Conservation (phyloP, 352 stramenopile species). For the Phytophthora sp. region DNA sequence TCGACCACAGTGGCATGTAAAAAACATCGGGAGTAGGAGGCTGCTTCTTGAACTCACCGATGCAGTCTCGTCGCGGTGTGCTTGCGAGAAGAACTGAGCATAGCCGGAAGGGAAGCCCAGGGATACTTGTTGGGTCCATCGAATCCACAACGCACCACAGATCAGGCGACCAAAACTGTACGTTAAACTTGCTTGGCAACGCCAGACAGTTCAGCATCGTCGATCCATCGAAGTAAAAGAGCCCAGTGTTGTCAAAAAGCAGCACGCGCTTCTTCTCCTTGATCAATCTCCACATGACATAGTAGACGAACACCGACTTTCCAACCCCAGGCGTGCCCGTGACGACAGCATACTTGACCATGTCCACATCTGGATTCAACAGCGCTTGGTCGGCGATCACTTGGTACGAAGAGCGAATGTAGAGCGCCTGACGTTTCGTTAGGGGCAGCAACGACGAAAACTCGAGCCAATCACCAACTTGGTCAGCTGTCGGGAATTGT, state of each 20-base stretch:
- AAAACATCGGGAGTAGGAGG: too few relatives aligned
- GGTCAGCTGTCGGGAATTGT: slow-evolving; percentile 18
- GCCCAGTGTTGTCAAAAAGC: slow-evolving; percentile 4
- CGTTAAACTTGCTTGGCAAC: slow-evolving; percentile 2
- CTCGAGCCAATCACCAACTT: slow-evolving; percentile 30
- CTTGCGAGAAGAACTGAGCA: slow-evolving; percentile 34
- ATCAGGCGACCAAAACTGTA: slow-evolving; percentile 29
- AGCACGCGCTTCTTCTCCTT: slow-evolving; percentile 35
- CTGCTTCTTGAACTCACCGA: slow-evolving; percentile 42
- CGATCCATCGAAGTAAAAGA: slow-evolving; percentile 37
- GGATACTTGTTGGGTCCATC: slow-evolving; percentile 37
- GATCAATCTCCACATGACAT: slow-evolving; percentile 46
- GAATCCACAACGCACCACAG: too few relatives aligned
- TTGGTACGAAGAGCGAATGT: slow-evolving; percentile 39
- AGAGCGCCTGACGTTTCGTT: slow-evolving; percentile 25
- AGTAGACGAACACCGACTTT: slow-evolving; percentile 46
- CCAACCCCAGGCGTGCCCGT: slow-evolving; percentile 36
- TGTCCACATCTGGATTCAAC: slow-evolving; percentile 1
- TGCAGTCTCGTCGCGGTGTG: slow-evolving; percentile 34
- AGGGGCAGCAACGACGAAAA: slow-evolving; percentile 33
- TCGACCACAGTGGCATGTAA: slow-evolving; percentile 35
- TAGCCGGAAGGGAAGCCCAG: slow-evolving; percentile 18
- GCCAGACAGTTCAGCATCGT: slow-evolving; percentile 9
- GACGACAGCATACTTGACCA: slow-evolving; percentile 34
- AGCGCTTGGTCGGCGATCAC: too few relatives aligned